Percentiles rank a stretch among this genome's conserved stretches.
Evolutionary conservation across 2,329 filamentous ascomycete species (phyloP).

Genomic region (Ramularia collo-cygni): DNA sequence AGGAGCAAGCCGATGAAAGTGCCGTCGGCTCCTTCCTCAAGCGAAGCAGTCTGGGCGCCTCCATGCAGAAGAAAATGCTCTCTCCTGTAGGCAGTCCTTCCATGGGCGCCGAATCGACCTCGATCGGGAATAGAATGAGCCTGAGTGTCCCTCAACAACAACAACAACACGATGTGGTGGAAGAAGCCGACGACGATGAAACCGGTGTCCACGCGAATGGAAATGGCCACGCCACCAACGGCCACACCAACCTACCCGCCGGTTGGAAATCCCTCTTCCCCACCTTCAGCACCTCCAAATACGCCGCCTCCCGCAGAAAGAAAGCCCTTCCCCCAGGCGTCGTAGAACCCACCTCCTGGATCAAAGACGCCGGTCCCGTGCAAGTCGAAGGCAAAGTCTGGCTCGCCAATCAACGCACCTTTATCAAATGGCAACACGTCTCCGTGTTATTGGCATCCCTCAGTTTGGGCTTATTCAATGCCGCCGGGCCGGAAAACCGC

Average conservation of each 20-base stretch:
- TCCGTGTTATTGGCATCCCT: conserved; percentile 78
- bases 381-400: conserved; percentile 97
- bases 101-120: conserved; percentile 38
- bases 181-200: conserved; percentile 44
- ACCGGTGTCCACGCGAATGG: conserved; percentile 31
- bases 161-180: conserved; percentile 32
- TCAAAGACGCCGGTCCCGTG: conserved; percentile 89
- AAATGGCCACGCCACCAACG: too few relatives aligned
- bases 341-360: conserved; percentile 74
- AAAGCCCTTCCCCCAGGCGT: conserved; percentile 74
- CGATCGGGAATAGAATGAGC: too few relatives aligned
- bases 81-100: conserved; percentile 49
- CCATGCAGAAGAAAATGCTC: conserved; percentile 44
- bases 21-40: conserved; percentile 78
- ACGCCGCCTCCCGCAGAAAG: conserved; percentile 49
- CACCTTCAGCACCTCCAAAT: conserved; percentile 73
- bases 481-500: conserved; percentile 66
- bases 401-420: conserved; percentile 96
- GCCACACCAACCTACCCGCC: too few relatives aligned
- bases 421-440: conserved; percentile 98
- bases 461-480: conserved; percentile 80
- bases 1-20: conserved; percentile 76
- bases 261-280: conserved; percentile 69
- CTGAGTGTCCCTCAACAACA: too few relatives aligned
- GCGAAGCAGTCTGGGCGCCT: conserved; percentile 41